Conservation (phyloP, 2,329 filamentous ascomycete genomes). For the Lachnellula suecica region DNA sequence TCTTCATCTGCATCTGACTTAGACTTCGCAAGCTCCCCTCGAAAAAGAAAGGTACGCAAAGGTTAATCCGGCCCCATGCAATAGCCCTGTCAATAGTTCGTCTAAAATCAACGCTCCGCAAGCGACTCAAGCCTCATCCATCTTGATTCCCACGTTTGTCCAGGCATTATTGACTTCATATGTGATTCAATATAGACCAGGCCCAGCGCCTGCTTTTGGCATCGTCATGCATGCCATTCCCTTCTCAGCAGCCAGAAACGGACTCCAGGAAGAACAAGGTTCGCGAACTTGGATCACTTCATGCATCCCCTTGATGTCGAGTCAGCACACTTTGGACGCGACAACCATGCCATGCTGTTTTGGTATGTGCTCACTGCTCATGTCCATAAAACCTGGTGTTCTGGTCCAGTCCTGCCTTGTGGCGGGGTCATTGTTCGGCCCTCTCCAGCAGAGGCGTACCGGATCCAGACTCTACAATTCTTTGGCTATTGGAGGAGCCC, state of each 20-base stretch:
- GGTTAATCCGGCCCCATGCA: conserved; percentile 8
- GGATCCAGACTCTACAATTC: neutral
- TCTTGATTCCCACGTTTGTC: conserved; percentile 20
- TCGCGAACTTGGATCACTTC: conserved; percentile 15
- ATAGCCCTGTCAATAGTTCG: conserved; percentile 21
- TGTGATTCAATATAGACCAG: conserved; percentile 10
- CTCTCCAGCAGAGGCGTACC: neutral
- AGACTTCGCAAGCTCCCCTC: conserved; percentile 2
- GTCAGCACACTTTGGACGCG: neutral
- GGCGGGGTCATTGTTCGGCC: too few species aligned
- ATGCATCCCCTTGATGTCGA: neutral
- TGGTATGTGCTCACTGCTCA: too few species aligned
- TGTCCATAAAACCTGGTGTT: too few species aligned
- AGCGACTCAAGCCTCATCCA: conserved; percentile 6
- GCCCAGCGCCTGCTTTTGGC: conserved; percentile 13
- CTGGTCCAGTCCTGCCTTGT: too few species aligned
- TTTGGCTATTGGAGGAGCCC: neutral
- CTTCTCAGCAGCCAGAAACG: conserved; percentile 1
- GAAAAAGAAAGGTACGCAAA: conserved; percentile 13
- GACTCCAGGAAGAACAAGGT: conserved; percentile 6
- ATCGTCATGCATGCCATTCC: conserved; percentile 25
- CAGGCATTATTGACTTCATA: conserved; percentile 13
- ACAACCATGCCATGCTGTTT: neutral
- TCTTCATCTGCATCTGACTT: neutral
- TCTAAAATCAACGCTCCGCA: neutral